Percentiles rank a stretch among this genome's conserved stretches.
These are phyloP conservation scores for Salvia hispanica DNA, from an alignment of 257 asterid genomes.

Conservation along the genomic window DNA sequence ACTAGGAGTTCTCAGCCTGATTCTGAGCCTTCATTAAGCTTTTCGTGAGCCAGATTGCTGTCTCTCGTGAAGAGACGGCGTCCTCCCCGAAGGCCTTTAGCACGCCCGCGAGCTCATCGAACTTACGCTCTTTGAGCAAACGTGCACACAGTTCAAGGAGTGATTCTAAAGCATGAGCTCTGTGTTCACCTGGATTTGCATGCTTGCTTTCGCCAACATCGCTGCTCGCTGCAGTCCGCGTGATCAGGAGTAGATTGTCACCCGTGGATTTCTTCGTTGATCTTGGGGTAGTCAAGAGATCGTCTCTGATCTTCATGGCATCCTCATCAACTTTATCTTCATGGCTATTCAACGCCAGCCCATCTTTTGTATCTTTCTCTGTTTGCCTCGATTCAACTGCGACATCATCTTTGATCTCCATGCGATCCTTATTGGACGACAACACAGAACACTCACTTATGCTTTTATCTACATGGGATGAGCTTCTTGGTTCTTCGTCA, in stretches of 20 bases:
- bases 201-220: slow-evolving; percentile 23
- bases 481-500: slow-evolving; percentile 44
- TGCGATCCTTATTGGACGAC: slow-evolving; percentile 28
- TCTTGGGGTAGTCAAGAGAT: slow-evolving; percentile 7
- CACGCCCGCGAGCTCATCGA: slow-evolving; percentile 89
- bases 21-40: slow-evolving; percentile 77
- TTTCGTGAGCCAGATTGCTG: slow-evolving; percentile 92
- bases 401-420: slow-evolving; percentile 31
- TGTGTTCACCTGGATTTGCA: slow-evolving; percentile 43
- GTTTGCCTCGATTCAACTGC: slow-evolving; percentile 16
- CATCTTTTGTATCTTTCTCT: slow-evolving; percentile 38
- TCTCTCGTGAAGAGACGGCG: slow-evolving; percentile 83
- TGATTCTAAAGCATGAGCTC: slow-evolving; percentile 92
- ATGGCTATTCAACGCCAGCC: slow-evolving; percentile 32
- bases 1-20: slow-evolving; percentile 51
- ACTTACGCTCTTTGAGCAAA: slow-evolving; percentile 80
- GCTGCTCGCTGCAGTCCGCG: slow-evolving; percentile 36
- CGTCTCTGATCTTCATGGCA: slow-evolving; percentile 33
- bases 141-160: slow-evolving; percentile 87
- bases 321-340: slow-evolving; percentile 56
- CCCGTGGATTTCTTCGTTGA: slow-evolving; percentile 39
- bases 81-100: slow-evolving; percentile 91
- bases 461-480: slow-evolving; percentile 34
- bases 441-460: slow-evolving; percentile 18
- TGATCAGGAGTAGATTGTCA: slow-evolving; percentile 33